A percentile compares a stretch with the other conserved stretches of the same genome.
Evolutionary conservation across 176 grass and related monocot genomes (phyloP).

Genomic region (Poa annua): DNA sequence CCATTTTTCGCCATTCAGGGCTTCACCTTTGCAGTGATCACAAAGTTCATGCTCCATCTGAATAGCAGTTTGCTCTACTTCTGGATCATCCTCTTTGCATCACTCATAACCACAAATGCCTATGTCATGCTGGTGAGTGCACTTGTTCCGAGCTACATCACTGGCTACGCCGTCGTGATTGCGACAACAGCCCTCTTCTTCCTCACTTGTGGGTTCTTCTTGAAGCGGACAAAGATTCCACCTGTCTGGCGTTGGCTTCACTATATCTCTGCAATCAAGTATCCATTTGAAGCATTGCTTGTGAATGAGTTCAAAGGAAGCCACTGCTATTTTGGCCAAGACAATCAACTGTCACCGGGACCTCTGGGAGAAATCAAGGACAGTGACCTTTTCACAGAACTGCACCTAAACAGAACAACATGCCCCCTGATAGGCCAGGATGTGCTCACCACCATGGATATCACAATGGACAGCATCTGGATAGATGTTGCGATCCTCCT

Average conservation of each 20-base stretch:
- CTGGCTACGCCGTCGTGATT: slow-evolving; percentile 74
- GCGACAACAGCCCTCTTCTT: slow-evolving; percentile 71
- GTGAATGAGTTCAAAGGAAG: slow-evolving; percentile 72
- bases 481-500: slow-evolving; percentile 67
- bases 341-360: slow-evolving; percentile 44
- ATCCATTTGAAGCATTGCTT: slow-evolving; percentile 81
- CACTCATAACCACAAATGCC: slow-evolving; percentile 77
- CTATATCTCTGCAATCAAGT: slow-evolving; percentile 85
- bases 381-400: slow-evolving; percentile 30
- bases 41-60: slow-evolving; percentile 66
- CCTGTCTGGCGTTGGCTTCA: slow-evolving; percentile 80
- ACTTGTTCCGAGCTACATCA: slow-evolving; percentile 76
- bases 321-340: slow-evolving; percentile 49
- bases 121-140: slow-evolving; percentile 83
- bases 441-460: slow-evolving; percentile 65
- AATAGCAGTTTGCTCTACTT: slow-evolving; percentile 60
- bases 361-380: slow-evolving; percentile 27
- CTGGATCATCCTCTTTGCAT: slow-evolving; percentile 65
- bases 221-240: slow-evolving; percentile 69
- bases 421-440: slow-evolving; percentile 69
- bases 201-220: slow-evolving; percentile 79
- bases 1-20: slow-evolving; percentile 69
- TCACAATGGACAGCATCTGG: slow-evolving; percentile 62
- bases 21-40: slow-evolving; percentile 73
- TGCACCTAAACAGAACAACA: not conserved